Base-by-base conservation (phyloP, 1,284 basidiomycete species). In the Taiwanofungus camphoratus region DNA sequence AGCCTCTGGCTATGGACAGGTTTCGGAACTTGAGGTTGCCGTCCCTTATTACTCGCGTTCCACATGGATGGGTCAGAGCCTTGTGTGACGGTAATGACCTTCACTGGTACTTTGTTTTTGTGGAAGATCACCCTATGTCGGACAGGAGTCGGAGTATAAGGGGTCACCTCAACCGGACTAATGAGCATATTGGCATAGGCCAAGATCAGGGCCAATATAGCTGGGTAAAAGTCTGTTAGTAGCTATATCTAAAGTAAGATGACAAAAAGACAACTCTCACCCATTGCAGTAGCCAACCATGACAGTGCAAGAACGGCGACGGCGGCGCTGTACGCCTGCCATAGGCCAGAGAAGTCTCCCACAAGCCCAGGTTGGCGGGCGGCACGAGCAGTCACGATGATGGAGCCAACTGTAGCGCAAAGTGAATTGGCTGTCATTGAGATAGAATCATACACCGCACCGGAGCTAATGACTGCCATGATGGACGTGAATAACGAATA, bases 71-170 rank as follows among this genome's bases (percentile, higher is more conserved):
- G 50, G 21, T 51, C 45, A 3, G 52, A 49, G 4, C 46, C 44
- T 22, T 49, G 52, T 22, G 48, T 44, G 24, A 53, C 45, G 8
- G 47, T 49, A n/a, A 55, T 44, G 40, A 53, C 46, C 43, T 52
- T 50, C 34, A 52, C 34, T 12, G 52, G 50, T 39, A 48, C 40
- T 37, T 44, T 48, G 26, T 41, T 24, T 30, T 40, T 23, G 30
- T 40, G 43, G 32, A 39, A 45, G 16, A 45, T 38, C 15, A 45
- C 43, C 18, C 39, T 39, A 22, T 45, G 43, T 15, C 38, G 9
- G 6, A 15, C 21, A 22, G 32, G 32, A 3, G 36, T 24, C 30
- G 9, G 32, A 36, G 35, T 32, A 36, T 39, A 42, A 4, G 39
- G 27, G 7, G 30, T 41, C 27, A 39, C 12, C 4, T 30, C n/a